Base-by-base conservation (phyloP, 371 early-diverging fungal species). In the Rhizopus stolonifer region DNA sequence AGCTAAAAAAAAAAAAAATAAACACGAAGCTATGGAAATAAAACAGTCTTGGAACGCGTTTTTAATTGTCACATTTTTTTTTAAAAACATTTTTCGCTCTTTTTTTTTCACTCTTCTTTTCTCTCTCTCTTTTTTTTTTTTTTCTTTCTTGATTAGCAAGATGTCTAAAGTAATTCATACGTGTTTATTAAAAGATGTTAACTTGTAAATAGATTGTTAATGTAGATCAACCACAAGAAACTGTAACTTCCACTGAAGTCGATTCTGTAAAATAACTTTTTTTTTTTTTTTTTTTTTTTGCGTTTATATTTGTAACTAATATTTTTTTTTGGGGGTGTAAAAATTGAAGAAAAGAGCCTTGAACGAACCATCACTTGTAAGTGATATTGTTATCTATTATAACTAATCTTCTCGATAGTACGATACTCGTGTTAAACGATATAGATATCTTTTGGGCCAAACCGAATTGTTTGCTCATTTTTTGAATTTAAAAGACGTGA, bases 361-460 rank as follows among this genome's bases (percentile, higher is more conserved):
- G 24, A 63, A 58, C 36, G 64, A 63, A 23, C 58, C 58, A 43
- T 32, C 43, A 25, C 54, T 54, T 51, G 64, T 63, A 63, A 46
- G 55, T 29, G 3, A 8, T 1, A 15, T 36, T 10, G 6, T n/a
- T 15, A 9, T 45, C 31, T 5, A 39, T n/a, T 18, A 36, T 21
- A 15, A 25, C 14, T 14, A 32, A 38, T 7, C 25, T n/a, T 18
- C 17, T 13, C 23, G 10, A 39, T 58, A 77, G 77, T 71, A 73
- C 43, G 67, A 70, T 29, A 62, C 64, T 45, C 71, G 72, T 33
- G 52, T 69, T n/a, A 74, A 63, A 40, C 70, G 69, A 29, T 94
- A 92, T 64, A 83, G 90, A n/a, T 96, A 84, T 61, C 75, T 96
- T 40, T 83, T 96, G 34, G 92, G 90, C 3, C 93, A 95, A 61